These are phyloP conservation scores for Cornus kousa DNA, from an alignment of 148 eudicot genomes.

Conservation along the genomic window DNA sequence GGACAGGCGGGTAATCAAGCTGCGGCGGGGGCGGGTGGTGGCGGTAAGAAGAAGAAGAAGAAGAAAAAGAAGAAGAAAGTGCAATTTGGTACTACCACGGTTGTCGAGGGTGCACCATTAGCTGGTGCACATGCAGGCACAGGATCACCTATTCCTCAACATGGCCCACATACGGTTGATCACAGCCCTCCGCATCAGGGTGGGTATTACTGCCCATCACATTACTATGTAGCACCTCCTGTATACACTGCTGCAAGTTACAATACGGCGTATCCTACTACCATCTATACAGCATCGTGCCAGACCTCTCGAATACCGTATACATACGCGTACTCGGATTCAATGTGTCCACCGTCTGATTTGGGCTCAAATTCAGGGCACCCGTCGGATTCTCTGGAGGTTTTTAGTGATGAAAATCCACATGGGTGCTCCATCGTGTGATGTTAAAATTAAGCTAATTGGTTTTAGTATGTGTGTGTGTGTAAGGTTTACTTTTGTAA, in stretches of 20 bases:
- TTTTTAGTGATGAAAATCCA: slow-evolving; percentile 89
- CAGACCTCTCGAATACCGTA: slow-evolving; percentile 49
- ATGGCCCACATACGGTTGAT: slow-evolving; percentile 30
- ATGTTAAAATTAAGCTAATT: background rate
- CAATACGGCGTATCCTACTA: slow-evolving; percentile 62
- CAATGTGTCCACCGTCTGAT: slow-evolving; percentile 34
- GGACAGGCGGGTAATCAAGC: slow-evolving; percentile 2
- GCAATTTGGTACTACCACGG: slow-evolving; percentile 19
- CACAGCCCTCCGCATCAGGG: slow-evolving; percentile 36
- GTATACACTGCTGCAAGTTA: slow-evolving; percentile 51
- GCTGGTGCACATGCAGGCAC: slow-evolving; percentile 21
- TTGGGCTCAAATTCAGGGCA: slow-evolving; percentile 23
- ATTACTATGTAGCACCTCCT: slow-evolving; percentile 36
- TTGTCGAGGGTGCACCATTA: slow-evolving; percentile 9
- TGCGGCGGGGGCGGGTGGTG: background rate
- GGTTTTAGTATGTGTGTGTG: no score
- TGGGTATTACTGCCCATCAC: slow-evolving; percentile 30
- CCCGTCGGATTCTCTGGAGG: slow-evolving; percentile 68
- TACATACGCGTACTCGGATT: slow-evolving; percentile 36
- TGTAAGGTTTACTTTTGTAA: no score
- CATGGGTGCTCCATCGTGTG: slow-evolving; percentile 72
- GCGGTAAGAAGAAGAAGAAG: slow-evolving; percentile 54
- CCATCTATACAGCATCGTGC: slow-evolving; percentile 59
- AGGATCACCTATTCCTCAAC: slow-evolving; percentile 21
- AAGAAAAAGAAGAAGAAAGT: slow-evolving; percentile 58